These are phyloP conservation scores for Zalaria sp. DNA, from an alignment of 2,329 filamentous ascomycete genomes.

Conservation along the genomic window DNA sequence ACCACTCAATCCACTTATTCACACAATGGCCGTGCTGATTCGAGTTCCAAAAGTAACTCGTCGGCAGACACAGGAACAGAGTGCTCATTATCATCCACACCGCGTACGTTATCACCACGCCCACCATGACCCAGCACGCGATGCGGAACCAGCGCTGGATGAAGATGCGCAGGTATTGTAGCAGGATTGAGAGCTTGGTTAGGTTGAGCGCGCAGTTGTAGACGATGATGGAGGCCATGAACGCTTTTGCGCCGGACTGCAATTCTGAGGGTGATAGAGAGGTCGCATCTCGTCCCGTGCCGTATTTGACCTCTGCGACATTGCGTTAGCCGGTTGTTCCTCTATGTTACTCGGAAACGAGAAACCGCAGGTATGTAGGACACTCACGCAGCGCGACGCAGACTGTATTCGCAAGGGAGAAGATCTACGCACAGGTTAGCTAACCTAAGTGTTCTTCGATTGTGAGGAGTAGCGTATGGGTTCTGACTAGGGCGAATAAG, in stretches of 20 bases:
- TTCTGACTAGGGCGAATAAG: constrained; percentile 2
- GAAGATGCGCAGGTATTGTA: constrained; percentile 35
- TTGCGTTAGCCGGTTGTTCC: not conserved
- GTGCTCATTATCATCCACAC: constrained; percentile 17
- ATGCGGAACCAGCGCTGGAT: constrained; percentile 12
- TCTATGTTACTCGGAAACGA: not conserved
- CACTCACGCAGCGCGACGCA: not conserved
- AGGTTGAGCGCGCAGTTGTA: constrained; percentile 5
- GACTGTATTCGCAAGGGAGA: not conserved
- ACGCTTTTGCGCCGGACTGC: not conserved
- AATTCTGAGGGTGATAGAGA: not conserved
- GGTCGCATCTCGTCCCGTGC: not conserved
- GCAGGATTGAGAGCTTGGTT: constrained; percentile 33
- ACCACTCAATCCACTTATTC: constrained; percentile 11
- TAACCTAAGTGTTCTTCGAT: too few species aligned
- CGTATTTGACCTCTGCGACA: not conserved
- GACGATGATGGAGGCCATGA: constrained; percentile 1
- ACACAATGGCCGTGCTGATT: constrained; percentile 17
- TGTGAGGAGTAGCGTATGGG: not conserved
- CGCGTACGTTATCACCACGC: constrained; percentile 14
- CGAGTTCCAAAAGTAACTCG: constrained; percentile 18
- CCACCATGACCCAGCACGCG: constrained; percentile 12
- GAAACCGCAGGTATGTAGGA: not conserved
- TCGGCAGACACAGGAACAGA: constrained; percentile 19
- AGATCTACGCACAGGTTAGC: not conserved